Conservation (phyloP, 345 rosid genomes). For the Jatropha curcas region DNA sequence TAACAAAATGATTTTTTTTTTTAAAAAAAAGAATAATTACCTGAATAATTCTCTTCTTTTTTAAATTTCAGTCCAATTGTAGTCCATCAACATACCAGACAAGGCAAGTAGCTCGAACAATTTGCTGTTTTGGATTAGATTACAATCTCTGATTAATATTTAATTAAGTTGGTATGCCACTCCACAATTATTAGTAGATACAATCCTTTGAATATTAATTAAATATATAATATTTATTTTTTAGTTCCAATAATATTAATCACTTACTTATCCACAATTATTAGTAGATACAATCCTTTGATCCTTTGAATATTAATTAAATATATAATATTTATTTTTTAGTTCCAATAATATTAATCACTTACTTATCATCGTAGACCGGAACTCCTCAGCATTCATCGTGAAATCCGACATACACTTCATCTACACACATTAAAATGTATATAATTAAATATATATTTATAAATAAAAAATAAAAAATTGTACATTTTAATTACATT, state of each 20-base stretch:
- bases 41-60: conserved; percentile 72
- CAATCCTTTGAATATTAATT: no score
- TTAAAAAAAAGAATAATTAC: conserved; percentile 33
- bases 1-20: no score
- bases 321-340: no score
- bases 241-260: no score
- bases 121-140: conserved; percentile 45
- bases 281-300: no score
- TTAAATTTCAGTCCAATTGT: conserved; percentile 92
- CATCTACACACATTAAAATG: conserved; percentile 42
- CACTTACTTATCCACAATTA: conserved; percentile 47
- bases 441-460: neutral
- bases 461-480: no score
- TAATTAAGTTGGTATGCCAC: neutral
- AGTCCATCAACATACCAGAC: conserved; percentile 96
- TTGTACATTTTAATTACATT: no score
- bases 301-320: no score
- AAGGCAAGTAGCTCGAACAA: conserved; percentile 87
- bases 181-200: neutral
- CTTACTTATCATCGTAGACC: conserved; percentile 89
- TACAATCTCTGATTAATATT: neutral
- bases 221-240: no score
- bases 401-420: conserved; percentile 81
- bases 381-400: conserved; percentile 98
- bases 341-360: no score